Base-by-base conservation (phyloP, 2,329 filamentous ascomycete genomes). In the Alternaria triticimaculans region DNA sequence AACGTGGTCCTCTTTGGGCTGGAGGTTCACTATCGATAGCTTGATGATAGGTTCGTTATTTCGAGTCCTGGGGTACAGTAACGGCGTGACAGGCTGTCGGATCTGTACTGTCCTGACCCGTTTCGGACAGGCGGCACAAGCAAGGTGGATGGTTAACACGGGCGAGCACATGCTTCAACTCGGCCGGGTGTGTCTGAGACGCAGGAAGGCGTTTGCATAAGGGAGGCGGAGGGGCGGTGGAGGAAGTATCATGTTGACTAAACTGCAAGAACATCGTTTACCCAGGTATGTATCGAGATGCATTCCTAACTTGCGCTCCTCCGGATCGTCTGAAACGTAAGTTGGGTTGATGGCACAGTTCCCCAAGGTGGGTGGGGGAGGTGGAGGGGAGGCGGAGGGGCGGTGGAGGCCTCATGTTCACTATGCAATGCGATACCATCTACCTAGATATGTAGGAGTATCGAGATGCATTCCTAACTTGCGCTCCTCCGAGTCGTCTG, bases 11-110 rank as follows among this genome's bases (percentile, higher is more conserved):
- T n/a, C 5, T 20, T 46, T 44, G 28, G 37, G 23, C 3, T 12
- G 48, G 41, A 41, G 5, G 48, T 4, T 25, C 15, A 25, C 30
- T 58, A 59, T 58, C 56, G 49, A 54, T 63, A 59, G 49, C 20
- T 18, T 26, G 20, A 26, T 30, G 49, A 53, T 63, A 60, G 50
- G 26, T 9, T 23, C 21, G 20, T 33, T 18, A 33, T 30, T 18
- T 43, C 58, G 43, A 49, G 44, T 56, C 26, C 23, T 5, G 43
- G 41, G n/a, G 53, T 30, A 57, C 25, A 56, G 8, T 12, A 49
- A 41, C 25, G 12, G 58, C 54, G 45, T 21, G 37, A 20, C 41
- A n/a, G 20, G 26, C 44, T 23, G 41, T 14, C 21, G 21, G 23
- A 18, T 44, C 9, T 15, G 51, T 21, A 23, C 51, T 5, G 21